Percentiles rank a stretch among this genome's conserved stretches.
These are phyloP conservation scores for Ceratobasidium sp. DNA, from an alignment of 1,284 basidiomycete species.

Conservation along the genomic window DNA sequence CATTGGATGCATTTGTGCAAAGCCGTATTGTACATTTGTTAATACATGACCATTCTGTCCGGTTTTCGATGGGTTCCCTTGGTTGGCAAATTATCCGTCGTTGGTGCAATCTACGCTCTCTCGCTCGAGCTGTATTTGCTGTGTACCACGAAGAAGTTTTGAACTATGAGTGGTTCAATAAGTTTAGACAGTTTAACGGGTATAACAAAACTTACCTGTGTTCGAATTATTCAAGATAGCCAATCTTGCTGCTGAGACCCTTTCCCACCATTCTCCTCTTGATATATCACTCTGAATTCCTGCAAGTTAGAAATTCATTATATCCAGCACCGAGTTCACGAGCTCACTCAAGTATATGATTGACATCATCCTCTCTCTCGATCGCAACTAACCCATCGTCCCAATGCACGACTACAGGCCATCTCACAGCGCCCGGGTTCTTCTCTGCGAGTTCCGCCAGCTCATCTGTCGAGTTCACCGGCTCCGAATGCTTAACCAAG, in stretches of 20 bases:
- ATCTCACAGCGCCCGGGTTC: conserved; percentile 34
- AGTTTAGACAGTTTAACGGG: not conserved
- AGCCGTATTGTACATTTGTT: not conserved
- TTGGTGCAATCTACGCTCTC: not conserved
- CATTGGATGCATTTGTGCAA: not conserved
- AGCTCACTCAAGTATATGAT: conserved; percentile 40
- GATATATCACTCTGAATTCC: conserved; percentile 3
- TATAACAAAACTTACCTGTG: not conserved
- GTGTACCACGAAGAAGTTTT: not conserved
- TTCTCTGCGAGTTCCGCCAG: conserved; percentile 12
- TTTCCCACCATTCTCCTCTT: conserved; percentile 13
- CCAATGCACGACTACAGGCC: conserved; percentile 42
- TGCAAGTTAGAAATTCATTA: not conserved
- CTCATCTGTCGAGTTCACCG: conserved; percentile 9
- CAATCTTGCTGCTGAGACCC: conserved; percentile 19
- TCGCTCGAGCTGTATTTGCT: not conserved
- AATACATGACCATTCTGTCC: not conserved
- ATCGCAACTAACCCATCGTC: conserved; percentile 44
- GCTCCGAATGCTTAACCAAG: conserved; percentile 24
- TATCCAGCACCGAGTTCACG: not conserved
- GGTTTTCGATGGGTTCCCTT: too few species aligned
- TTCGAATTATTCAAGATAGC: conserved; percentile 10
- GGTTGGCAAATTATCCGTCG: not conserved
- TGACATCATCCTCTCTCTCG: conserved; percentile 42
- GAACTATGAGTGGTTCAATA: not conserved